Evolutionary conservation across 2,329 filamentous ascomycete species (phyloP), one percentile per base, ranked within the genome.

Genomic region (Tolypocladium ovalisporum): DNA sequence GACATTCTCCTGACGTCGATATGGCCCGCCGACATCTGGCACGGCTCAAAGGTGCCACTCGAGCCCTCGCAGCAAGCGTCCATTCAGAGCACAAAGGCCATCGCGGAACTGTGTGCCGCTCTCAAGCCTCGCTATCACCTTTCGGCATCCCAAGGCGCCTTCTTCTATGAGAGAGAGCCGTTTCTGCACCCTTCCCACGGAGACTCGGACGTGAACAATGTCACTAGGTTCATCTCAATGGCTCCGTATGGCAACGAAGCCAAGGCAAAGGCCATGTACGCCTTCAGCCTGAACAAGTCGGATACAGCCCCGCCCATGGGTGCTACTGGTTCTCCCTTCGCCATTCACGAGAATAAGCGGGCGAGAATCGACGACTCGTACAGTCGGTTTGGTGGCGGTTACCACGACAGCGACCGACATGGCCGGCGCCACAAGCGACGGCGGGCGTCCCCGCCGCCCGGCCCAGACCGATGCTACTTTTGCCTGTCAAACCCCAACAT

Each of bases 41-140:
- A 75, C 1, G 84, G 87, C 7, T 92, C 92, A 3, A 85, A 83
- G 51, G 78, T 85, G 2, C 66, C 77, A 3, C 70, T 87, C n/a
- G 69, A 77, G 7, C 76, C 81, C 4, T 79, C 82, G 13, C 76
- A 78, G 5, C 70, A 76, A n/a, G 70, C 73, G 2, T 71, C 79
- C 4, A 76, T 85, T 0, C 64, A 75, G 27, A 79, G 81, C 57
- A 82, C 83, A n/a, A 79, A 85, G 56, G 83, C 85, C 57, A 77
- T 97, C 47, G 84, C 91, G 7, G 88, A 95, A 59, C 79, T 99
- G 13, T 93, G 88, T 66, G 79, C 85, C 3, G 74, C 83, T 0
- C 73, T 99, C 24, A 94, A 91, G 69, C 94, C 94, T n/a, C 85
- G 89, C 34, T 99, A 99, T 67, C 92, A 97, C 70, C 86, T 97